Percentiles rank a stretch among this genome's conserved stretches.
Evolutionary conservation across 192 early-diverging fungal genomes (phyloP).

Genomic region (Irineochytrium annulatum): DNA sequence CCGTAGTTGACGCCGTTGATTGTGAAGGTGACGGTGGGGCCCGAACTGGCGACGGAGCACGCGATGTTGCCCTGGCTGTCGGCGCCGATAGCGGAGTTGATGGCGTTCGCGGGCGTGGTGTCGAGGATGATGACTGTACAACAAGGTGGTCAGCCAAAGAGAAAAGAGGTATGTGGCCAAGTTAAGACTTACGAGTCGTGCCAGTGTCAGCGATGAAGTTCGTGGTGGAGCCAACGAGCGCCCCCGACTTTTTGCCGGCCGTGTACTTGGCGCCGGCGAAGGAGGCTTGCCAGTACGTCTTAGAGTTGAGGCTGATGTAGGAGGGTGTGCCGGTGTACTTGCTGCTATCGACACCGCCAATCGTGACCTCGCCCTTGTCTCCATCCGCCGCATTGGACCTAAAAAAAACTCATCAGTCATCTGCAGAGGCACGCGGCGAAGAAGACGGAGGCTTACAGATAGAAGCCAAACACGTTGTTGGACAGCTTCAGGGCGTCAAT

Average conservation of each 20-base stretch:
- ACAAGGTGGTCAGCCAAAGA: too few relatives aligned
- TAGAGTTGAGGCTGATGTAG: constrained; percentile 21
- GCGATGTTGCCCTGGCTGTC: neutral
- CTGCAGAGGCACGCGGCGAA: constrained; percentile 12
- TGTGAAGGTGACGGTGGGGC: constrained; percentile 13
- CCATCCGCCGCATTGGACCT: constrained; percentile 28
- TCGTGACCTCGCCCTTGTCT: constrained; percentile 44
- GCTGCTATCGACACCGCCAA: constrained; percentile 44
- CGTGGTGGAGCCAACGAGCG: neutral
- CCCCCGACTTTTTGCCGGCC: neutral
- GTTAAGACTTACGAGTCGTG: too few relatives aligned
- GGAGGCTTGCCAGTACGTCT: neutral
- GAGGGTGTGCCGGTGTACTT: constrained; percentile 46
- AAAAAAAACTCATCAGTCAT: constrained; percentile 36
- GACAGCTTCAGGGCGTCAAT: constrained; percentile 28
- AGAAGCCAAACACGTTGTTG: constrained; percentile 41
- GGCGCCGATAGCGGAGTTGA: constrained; percentile 16
- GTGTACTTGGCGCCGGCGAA: neutral
- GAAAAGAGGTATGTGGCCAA: too few relatives aligned
- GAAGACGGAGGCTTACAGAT: constrained; percentile 33
- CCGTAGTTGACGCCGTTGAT: neutral
- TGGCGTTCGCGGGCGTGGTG: constrained; percentile 7
- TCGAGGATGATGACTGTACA: constrained; percentile 24
- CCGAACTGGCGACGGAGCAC: constrained; percentile 8
- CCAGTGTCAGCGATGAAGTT: constrained; percentile 29